Evolutionary conservation across 345 rosid genomes (phyloP).

Genomic region (Salix purpurea): DNA sequence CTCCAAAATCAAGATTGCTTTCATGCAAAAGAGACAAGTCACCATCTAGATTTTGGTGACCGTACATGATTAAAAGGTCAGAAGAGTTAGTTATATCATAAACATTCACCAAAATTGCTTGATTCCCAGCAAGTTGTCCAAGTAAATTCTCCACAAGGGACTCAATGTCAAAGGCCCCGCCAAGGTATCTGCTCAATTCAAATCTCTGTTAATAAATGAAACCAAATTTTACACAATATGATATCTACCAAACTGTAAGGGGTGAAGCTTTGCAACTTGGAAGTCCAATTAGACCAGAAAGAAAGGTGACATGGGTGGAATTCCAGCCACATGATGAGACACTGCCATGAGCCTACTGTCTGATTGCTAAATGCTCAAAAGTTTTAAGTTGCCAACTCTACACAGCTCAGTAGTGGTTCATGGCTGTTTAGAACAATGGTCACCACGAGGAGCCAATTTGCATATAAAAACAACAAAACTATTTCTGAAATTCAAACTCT

Average conservation of each 20-base stretch:
- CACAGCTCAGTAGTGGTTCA: not conserved
- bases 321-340: not conserved
- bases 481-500: not conserved
- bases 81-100: slow-evolving; percentile 84
- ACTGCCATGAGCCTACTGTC: not conserved
- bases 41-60: slow-evolving; percentile 72
- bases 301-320: not conserved
- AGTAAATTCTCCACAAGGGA: slow-evolving; percentile 97
- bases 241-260: not conserved
- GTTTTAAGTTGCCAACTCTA: not conserved
- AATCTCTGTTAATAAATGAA: not conserved
- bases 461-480: not conserved
- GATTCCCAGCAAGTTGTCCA: slow-evolving; percentile 94
- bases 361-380: not conserved
- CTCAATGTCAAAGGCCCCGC: slow-evolving; percentile 99
- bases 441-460: not conserved
- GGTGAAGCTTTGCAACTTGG: not conserved
- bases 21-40: slow-evolving; percentile 68
- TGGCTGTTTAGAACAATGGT: not conserved
- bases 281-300: not conserved
- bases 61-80: slow-evolving; percentile 85
- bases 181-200: slow-evolving; percentile 65
- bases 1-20: slow-evolving; percentile 91
- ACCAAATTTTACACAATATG: not conserved
- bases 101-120: slow-evolving; percentile 85